Evolutionary conservation across 2,329 filamentous ascomycete species (phyloP).

Genomic region (Emmonsiellopsis sp.): DNA sequence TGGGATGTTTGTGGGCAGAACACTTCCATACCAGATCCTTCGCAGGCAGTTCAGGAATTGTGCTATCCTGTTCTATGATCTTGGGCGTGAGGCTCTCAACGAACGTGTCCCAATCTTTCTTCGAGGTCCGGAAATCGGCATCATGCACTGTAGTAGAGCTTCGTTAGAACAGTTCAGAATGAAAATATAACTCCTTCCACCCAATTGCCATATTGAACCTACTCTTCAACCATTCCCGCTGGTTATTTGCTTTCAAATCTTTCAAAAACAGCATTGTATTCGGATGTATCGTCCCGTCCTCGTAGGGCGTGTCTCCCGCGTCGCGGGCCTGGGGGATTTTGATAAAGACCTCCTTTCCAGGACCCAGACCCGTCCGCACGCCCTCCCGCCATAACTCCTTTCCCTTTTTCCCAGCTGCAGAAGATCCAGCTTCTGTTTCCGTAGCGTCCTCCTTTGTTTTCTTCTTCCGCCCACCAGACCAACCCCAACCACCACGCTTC

Average conservation of each 20-base stretch:
- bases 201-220: slow-evolving; percentile 12
- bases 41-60: slow-evolving; percentile 73
- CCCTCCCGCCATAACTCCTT: slow-evolving; percentile 50
- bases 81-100: slow-evolving; percentile 63
- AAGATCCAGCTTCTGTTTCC: slow-evolving; percentile 3
- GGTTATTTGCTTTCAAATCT: slow-evolving; percentile 53
- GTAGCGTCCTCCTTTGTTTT: slow-evolving; percentile 6
- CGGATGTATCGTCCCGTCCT: slow-evolving; percentile 50
- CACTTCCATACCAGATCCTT: slow-evolving; percentile 60
- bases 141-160: slow-evolving; percentile 55
- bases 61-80: slow-evolving; percentile 64
- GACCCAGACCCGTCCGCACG: slow-evolving; percentile 46
- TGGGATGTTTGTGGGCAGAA: not conserved
- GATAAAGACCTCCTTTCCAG: slow-evolving; percentile 53
- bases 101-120: slow-evolving; percentile 75
- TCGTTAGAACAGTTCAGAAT: not conserved
- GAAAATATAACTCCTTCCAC: not conserved
- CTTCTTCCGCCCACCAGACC: slow-evolving; percentile 10
- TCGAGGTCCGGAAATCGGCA: slow-evolving; percentile 64
- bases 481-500: slow-evolving; percentile 15
- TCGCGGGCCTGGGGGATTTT: slow-evolving; percentile 55
- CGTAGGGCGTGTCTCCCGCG: slow-evolving; percentile 50
- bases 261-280: slow-evolving; percentile 54
- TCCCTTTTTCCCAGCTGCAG: slow-evolving; percentile 20
- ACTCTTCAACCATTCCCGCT: slow-evolving; percentile 57